These are phyloP conservation scores for Fusarium begoniae DNA, from an alignment of 2,329 filamentous ascomycete genomes.

Conservation along the genomic window DNA sequence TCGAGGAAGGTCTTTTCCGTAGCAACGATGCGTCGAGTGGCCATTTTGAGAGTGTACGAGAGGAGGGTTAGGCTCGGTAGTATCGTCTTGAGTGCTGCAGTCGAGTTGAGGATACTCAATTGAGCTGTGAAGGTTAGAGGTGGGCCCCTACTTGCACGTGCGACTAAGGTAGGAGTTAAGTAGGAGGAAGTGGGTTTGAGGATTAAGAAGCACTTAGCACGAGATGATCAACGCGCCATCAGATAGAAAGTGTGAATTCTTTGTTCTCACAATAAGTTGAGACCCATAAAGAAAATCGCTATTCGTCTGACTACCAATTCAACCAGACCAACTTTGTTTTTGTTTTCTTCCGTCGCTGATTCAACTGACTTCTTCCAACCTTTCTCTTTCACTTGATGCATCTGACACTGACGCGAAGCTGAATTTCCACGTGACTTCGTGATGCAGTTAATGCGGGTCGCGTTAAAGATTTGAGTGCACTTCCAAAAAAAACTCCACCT, in stretches of 20 bases:
- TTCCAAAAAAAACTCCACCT: constrained; percentile 25
- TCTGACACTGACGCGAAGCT: constrained; percentile 3
- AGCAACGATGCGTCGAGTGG: constrained; percentile 72
- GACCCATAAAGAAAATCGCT: neutral
- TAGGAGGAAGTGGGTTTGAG: neutral
- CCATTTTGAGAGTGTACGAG: constrained; percentile 61
- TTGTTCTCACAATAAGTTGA: constrained; percentile 2
- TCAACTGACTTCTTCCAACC: neutral
- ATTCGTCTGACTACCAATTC: neutral
- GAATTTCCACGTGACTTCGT: constrained; percentile 39
- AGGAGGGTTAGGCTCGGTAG: constrained; percentile 5
- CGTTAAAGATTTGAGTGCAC: constrained; percentile 20
- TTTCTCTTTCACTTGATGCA: neutral
- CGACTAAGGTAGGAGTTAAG: neutral
- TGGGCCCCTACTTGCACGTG: constrained; percentile 41
- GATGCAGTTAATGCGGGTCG: constrained; percentile 31
- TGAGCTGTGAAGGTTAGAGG: constrained; percentile 7
- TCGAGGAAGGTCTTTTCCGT: constrained; percentile 74
- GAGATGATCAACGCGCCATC: neutral
- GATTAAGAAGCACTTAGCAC: constrained; percentile 20
- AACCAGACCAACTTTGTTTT: neutral
- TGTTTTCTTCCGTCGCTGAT: neutral
- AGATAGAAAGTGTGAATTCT: neutral
- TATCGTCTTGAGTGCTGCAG: constrained; percentile 4
- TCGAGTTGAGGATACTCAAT: constrained; percentile 18